Evolutionary conservation across 192 early-diverging fungal genomes (phyloP).

Genomic region (Spinellus fusiger): DNA sequence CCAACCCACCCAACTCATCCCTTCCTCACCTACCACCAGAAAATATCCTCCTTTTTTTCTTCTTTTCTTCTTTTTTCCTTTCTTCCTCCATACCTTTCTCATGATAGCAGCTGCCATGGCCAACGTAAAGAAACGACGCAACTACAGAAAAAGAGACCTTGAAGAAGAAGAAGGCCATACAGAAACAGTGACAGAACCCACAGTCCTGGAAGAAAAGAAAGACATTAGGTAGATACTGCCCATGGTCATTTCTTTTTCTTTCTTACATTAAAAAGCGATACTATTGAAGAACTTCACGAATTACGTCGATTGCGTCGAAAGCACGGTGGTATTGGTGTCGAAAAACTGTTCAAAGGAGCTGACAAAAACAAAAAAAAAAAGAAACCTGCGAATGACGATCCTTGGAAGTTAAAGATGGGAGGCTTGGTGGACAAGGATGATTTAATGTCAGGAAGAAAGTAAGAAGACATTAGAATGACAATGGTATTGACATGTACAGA

Average conservation of each 20-base stretch:
- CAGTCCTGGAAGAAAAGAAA: neutral
- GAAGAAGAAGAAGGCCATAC: slow-evolving; percentile 17
- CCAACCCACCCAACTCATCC: too few relatives aligned
- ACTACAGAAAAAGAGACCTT: slow-evolving; percentile 22
- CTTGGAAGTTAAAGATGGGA: slow-evolving; percentile 53
- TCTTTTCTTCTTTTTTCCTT: too few relatives aligned
- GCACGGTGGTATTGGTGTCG: slow-evolving; percentile 47
- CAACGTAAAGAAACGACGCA: slow-evolving; percentile 6
- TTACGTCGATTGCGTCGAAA: slow-evolving; percentile 52
- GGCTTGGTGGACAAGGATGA: slow-evolving; percentile 48
- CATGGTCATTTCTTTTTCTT: too few relatives aligned
- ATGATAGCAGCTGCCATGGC: slow-evolving; percentile 8
- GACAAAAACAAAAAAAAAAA: slow-evolving; percentile 45
- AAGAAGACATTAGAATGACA: neutral
- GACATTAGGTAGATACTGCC: slow-evolving; percentile 11
- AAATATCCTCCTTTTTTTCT: too few relatives aligned
- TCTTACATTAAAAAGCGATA: slow-evolving; percentile 25
- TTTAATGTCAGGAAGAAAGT: slow-evolving; percentile 23
- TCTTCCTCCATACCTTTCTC: too few relatives aligned
- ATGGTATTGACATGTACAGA: neutral
- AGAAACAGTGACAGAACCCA: neutral
- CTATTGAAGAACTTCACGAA: slow-evolving; percentile 51
- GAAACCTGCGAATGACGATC: slow-evolving; percentile 31
- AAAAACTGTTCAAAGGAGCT: slow-evolving; percentile 52
- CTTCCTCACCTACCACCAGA: too few relatives aligned